Base-by-base conservation (phyloP, 2,329 filamentous ascomycete genomes). In the Tolypocladium amazonense region DNA sequence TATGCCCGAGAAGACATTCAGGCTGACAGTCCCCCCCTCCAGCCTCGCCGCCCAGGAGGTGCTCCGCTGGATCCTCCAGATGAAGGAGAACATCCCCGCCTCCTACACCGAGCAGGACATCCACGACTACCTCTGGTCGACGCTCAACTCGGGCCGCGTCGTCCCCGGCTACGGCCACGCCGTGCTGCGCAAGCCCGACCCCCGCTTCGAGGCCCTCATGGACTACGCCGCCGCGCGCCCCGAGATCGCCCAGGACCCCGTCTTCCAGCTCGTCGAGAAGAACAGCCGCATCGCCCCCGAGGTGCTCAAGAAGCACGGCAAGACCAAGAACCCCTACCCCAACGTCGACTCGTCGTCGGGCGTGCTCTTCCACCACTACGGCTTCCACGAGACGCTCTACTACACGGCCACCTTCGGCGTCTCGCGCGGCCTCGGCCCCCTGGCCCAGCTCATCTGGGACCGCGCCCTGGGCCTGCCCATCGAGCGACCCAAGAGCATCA, bases 321-420 rank as follows among this genome's bases (percentile, higher is more conserved):
- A 97, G 87, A 96, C 92, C 66, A 96, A 96, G 83, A 96, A 96
- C 79, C 92, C 94, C 2, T 96, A 93, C 77, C 94, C 94, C 65
- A 99, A 99, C 73, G 94, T 99, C 63, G 94, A 99, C 76, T 92
- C 89, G 56, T 88, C 86, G 64, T 96, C 92, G 0, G 94, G 94
- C 64, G 92, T 97, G 7, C 82, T 99, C 56, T 97, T 99, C 85
- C 88, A 97, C 77, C 92, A 97, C 80, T 99, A 96, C 73, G 94
- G 93, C 61, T 96, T 99, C 86, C 88, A 90, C 73, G 91, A 97
- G 79, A 96, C 93, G 0, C 82, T 97, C 14, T 99, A 97, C 81
- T 99, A 97, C 79, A 88, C 86, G 4, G 86, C 84, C 61, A 88
- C 86, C 0, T 88, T 88, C 64, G 86, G 86, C 62, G 86, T 88